A percentile compares a stretch with the other conserved stretches of the same genome.
Evolutionary conservation across 768 basidiomycete species (phyloP).

Genomic region (Rhizopogon vesiculosus): DNA sequence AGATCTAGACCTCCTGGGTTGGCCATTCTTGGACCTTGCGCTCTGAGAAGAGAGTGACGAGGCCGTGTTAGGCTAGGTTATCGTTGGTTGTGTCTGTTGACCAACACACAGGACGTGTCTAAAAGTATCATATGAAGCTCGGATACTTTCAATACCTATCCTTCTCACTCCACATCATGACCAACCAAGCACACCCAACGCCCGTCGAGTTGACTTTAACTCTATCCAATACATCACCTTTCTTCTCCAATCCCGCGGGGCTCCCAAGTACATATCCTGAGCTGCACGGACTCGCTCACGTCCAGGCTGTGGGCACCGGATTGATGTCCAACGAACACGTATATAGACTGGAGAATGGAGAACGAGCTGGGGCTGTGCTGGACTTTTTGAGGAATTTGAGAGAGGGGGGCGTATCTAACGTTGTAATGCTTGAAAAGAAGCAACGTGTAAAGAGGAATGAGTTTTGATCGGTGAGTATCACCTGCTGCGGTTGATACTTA

Average conservation of each 20-base stretch:
- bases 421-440: not conserved
- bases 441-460: not conserved
- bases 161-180: not conserved
- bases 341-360: not conserved
- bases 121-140: no score
- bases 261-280: not conserved
- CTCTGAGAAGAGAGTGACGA: no score
- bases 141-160: no score
- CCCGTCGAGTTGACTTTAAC: not conserved
- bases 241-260: not conserved
- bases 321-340: constrained; percentile 1
- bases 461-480: not conserved
- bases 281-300: not conserved
- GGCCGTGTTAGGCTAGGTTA: no score
- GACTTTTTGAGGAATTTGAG: not conserved
- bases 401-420: not conserved
- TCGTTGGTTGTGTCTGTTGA: no score
- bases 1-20: no score
- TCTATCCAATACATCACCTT: not conserved
- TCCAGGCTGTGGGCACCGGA: not conserved
- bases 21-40: no score
- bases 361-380: not conserved
- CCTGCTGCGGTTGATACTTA: no score
- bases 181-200: not conserved
- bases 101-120: no score